phyloP scores from a whole-genome alignment of 352 stramenopile genomes.

The Pythium brachiatum region DNA sequence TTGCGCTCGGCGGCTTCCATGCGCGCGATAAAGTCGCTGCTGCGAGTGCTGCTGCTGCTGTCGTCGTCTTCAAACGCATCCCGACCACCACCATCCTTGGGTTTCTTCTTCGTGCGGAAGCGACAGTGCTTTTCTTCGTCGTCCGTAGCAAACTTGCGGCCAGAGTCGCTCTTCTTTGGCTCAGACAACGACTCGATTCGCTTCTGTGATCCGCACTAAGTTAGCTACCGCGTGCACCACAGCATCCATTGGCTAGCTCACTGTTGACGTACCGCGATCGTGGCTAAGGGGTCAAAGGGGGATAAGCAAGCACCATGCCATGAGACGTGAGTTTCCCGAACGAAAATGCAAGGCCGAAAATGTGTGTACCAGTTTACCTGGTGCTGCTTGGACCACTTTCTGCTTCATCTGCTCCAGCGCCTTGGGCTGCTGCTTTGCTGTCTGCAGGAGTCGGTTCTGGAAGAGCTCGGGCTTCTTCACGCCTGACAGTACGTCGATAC shows the following conservation, averaged over 20 bases:
- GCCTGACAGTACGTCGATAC: slow-evolving; percentile 39
- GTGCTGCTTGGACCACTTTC: slow-evolving; percentile 38
- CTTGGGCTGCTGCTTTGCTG: slow-evolving; percentile 38
- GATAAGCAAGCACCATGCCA: not conserved
- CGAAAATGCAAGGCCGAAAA: no score
- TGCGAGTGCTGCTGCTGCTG: slow-evolving; percentile 21
- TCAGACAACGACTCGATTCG: slow-evolving; percentile 58
- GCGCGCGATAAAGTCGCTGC: slow-evolving; percentile 55
- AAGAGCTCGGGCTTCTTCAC: slow-evolving; percentile 61
- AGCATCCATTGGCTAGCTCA: not conserved
- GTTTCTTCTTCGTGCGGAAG: slow-evolving; percentile 43
- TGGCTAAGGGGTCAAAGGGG: not conserved
- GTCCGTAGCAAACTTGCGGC: slow-evolving; percentile 60
- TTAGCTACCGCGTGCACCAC: not conserved
- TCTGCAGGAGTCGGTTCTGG: slow-evolving; percentile 53
- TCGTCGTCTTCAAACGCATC: slow-evolving; percentile 36
- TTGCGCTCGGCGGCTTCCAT: slow-evolving; percentile 83
- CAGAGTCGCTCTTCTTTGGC: slow-evolving; percentile 38
- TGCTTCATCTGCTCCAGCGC: slow-evolving; percentile 50
- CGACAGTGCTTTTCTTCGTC: slow-evolving; percentile 75
- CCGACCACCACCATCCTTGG: slow-evolving; percentile 24
- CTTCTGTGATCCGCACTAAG: slow-evolving; percentile 34
- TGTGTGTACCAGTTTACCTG: slow-evolving; percentile 34
- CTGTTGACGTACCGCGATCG: slow-evolving; percentile 12
- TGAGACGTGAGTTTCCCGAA: no score